These are phyloP conservation scores for Diaporthe vexans DNA, from an alignment of 2,329 filamentous ascomycete genomes.

Conservation along the genomic window DNA sequence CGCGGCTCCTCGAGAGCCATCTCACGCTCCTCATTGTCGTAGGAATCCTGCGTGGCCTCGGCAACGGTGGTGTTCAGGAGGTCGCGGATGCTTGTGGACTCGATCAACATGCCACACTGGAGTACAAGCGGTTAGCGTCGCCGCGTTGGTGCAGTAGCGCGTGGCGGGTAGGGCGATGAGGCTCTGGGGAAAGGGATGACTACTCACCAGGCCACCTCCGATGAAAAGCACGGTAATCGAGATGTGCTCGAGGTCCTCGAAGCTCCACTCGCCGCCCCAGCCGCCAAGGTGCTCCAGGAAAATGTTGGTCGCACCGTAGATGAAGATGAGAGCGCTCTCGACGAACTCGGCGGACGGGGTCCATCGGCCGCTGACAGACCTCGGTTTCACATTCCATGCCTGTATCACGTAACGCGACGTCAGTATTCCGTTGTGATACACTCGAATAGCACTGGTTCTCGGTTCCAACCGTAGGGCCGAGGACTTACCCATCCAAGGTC, in stretches of 20 bases:
- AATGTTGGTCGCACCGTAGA: slow-evolving; percentile 90
- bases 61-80: slow-evolving; percentile 71
- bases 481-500: slow-evolving; percentile 83
- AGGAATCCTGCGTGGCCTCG: slow-evolving; percentile 51
- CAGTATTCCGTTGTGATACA: slow-evolving; percentile 30
- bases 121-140: slow-evolving; percentile 42
- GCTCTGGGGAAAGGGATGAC: background rate
- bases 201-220: slow-evolving; percentile 85
- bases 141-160: slow-evolving; percentile 34
- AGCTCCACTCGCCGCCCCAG: slow-evolving; percentile 78
- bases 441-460: background rate
- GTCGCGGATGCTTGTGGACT: slow-evolving; percentile 78
- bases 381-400: slow-evolving; percentile 90
- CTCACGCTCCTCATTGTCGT: slow-evolving; percentile 61
- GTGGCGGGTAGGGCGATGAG: slow-evolving; percentile 8
- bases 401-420: slow-evolving; percentile 45
- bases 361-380: slow-evolving; percentile 68
- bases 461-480: background rate
- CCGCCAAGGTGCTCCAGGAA: slow-evolving; percentile 90
- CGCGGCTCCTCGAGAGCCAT: slow-evolving; percentile 68
- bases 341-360: slow-evolving; percentile 88
- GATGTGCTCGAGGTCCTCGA: slow-evolving; percentile 89
- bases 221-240: slow-evolving; percentile 96
- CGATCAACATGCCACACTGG: slow-evolving; percentile 86
- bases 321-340: slow-evolving; percentile 90